phyloP scores from a whole-genome alignment of 2,329 filamentous ascomycete species.

The Pestalotiopsis sp. region DNA sequence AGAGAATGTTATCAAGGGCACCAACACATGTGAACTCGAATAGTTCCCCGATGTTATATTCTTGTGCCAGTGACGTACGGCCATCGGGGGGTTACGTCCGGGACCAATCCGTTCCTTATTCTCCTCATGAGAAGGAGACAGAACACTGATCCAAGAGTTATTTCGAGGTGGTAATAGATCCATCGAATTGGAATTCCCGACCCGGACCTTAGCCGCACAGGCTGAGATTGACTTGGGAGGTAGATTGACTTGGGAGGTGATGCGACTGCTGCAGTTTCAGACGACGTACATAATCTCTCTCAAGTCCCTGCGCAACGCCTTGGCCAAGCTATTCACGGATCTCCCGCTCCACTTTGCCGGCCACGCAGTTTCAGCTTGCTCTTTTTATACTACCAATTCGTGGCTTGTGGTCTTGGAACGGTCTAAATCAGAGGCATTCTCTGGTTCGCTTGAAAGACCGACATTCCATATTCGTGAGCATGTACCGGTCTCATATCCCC shows the following conservation, averaged over 20 bases:
- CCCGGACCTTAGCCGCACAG: background rate
- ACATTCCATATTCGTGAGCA: background rate
- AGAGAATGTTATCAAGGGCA: too few species aligned
- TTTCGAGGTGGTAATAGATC: too few species aligned
- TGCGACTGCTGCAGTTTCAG: background rate
- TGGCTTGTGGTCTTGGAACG: background rate
- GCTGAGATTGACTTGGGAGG: background rate
- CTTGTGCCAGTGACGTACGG: too few species aligned
- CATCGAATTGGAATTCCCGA: background rate
- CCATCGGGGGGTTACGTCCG: too few species aligned
- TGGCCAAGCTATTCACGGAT: background rate
- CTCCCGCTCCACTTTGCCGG: background rate
- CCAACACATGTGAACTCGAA: too few species aligned
- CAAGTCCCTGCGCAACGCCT: background rate
- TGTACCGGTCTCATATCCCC: background rate
- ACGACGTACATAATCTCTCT: background rate
- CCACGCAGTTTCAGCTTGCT: background rate
- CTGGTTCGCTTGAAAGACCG: background rate
- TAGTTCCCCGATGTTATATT: too few species aligned
- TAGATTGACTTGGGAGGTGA: background rate
- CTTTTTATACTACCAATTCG: background rate
- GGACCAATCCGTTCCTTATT: too few species aligned
- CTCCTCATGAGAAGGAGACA: too few species aligned
- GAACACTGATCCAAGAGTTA: too few species aligned
- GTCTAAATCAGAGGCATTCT: background rate